Conservation (phyloP, 1,139 yeast species). For the Suhomyces kunorum region DNA sequence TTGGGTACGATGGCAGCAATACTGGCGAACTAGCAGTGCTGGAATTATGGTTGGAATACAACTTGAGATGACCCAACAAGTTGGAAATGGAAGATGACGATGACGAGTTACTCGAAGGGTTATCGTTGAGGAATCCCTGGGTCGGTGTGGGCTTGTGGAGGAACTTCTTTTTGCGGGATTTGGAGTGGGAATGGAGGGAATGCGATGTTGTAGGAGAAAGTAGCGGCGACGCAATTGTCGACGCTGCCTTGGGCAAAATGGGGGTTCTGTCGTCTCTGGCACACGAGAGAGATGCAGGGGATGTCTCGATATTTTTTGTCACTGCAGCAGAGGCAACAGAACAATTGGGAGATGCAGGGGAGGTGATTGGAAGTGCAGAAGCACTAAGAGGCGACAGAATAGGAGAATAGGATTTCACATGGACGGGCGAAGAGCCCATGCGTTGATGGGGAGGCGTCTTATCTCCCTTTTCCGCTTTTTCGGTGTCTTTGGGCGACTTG, state of each 20-base stretch:
- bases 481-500: not conserved
- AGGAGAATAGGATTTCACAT: not conserved
- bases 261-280: not conserved
- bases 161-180: slow-evolving; percentile 11
- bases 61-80: slow-evolving; percentile 32
- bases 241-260: slow-evolving; percentile 9
- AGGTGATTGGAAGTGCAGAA: slow-evolving; percentile 4
- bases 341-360: no score
- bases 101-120: slow-evolving; percentile 12
- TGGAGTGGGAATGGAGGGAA: slow-evolving; percentile 3
- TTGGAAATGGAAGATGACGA: slow-evolving; percentile 30
- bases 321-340: no score
- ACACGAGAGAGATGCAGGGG: slow-evolving; percentile 9
- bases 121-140: slow-evolving; percentile 4
- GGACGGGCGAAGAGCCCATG: not conserved
- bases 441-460: not conserved
- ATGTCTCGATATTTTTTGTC: no score
- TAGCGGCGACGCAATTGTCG: slow-evolving; percentile 13
- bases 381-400: slow-evolving; percentile 7
- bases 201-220: slow-evolving; percentile 14
- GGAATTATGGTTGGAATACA: slow-evolving; percentile 13
- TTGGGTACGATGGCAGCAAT: slow-evolving; percentile 8
- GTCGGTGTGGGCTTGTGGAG: slow-evolving; percentile 9
- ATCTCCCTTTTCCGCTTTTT: not conserved
- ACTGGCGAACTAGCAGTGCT: slow-evolving; percentile 8